Conservation (phyloP, 2,329 filamentous ascomycete genomes). For the Phialophora tarda region DNA sequence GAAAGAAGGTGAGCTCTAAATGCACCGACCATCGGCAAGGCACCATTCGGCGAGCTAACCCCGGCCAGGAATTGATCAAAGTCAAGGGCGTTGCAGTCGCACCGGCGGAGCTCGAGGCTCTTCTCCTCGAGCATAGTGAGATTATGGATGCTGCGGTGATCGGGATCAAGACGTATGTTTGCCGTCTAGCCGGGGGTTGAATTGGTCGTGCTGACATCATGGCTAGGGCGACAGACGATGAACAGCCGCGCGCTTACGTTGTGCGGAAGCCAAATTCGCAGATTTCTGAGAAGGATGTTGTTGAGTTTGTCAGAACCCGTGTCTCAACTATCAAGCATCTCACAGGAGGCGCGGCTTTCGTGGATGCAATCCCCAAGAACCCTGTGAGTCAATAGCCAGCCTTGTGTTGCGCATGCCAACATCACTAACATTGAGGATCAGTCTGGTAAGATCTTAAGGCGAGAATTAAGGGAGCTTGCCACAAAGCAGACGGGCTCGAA, state of each 20-base stretch:
- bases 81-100: conserved; percentile 61
- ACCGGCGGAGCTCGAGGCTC: conserved; percentile 55
- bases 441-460: conserved; percentile 55
- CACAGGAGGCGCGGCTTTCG: conserved; percentile 53
- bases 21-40: not conserved
- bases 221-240: conserved; percentile 39
- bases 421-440: not conserved
- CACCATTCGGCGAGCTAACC: conserved; percentile 1
- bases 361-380: conserved; percentile 56
- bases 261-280: conserved; percentile 45
- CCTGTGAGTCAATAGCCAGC: conserved; percentile 19
- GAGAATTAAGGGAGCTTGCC: conserved; percentile 36
- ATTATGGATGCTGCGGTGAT: conserved; percentile 56
- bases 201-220: conserved; percentile 3
- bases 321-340: conserved; percentile 55
- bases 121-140: conserved; percentile 52
- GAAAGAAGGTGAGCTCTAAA: conserved; percentile 72
- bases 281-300: conserved; percentile 48
- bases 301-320: conserved; percentile 49
- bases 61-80: conserved; percentile 52
- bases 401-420: not conserved
- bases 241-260: conserved; percentile 38
- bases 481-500: conserved; percentile 23
- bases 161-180: conserved; percentile 47
- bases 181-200: conserved; percentile 7